phyloP scores from a whole-genome alignment of 2,329 filamentous ascomycete species.

The Fusarium cicatricum region DNA sequence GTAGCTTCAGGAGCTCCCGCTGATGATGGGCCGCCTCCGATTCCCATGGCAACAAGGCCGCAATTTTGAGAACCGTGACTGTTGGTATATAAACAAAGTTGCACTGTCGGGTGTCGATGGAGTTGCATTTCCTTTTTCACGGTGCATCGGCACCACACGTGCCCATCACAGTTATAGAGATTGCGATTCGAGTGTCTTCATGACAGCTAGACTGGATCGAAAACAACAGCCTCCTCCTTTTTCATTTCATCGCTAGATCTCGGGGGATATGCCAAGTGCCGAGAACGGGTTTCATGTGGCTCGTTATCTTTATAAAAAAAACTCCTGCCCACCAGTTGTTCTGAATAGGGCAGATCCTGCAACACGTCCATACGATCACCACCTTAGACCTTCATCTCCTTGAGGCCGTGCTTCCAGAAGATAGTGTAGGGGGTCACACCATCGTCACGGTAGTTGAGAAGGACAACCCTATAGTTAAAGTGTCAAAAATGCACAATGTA shows the following conservation, averaged over 20 bases:
- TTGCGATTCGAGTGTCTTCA: background rate
- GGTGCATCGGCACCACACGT: background rate
- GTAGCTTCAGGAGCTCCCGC: slow-evolving; percentile 19
- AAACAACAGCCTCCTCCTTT: slow-evolving; percentile 34
- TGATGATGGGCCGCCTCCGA: slow-evolving; percentile 56
- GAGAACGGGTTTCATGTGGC: slow-evolving; percentile 36
- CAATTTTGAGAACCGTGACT: slow-evolving; percentile 47
- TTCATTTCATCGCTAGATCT: slow-evolving; percentile 38
- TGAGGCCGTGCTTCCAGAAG: slow-evolving; percentile 95
- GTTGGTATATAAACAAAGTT: slow-evolving; percentile 4
- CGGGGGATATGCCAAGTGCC: slow-evolving; percentile 33
- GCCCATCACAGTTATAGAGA: slow-evolving; percentile 3
- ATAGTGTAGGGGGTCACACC: slow-evolving; percentile 89
- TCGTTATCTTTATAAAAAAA: slow-evolving; percentile 32
- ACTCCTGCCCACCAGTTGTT: slow-evolving; percentile 30
- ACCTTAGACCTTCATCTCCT: slow-evolving; percentile 87
- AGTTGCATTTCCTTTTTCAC: slow-evolving; percentile 9
- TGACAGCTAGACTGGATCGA: slow-evolving; percentile 13
- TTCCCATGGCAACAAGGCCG: slow-evolving; percentile 62
- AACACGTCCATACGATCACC: slow-evolving; percentile 20
- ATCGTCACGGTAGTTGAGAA: slow-evolving; percentile 98
- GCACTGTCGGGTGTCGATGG: slow-evolving; percentile 25
- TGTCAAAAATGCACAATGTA: slow-evolving; percentile 5
- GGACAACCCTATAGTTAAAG: slow-evolving; percentile 72
- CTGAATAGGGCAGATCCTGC: slow-evolving; percentile 22